phyloP scores from a whole-genome alignment of 108 stramenopile species.

The Cafeteria roenbergensis region DNA sequence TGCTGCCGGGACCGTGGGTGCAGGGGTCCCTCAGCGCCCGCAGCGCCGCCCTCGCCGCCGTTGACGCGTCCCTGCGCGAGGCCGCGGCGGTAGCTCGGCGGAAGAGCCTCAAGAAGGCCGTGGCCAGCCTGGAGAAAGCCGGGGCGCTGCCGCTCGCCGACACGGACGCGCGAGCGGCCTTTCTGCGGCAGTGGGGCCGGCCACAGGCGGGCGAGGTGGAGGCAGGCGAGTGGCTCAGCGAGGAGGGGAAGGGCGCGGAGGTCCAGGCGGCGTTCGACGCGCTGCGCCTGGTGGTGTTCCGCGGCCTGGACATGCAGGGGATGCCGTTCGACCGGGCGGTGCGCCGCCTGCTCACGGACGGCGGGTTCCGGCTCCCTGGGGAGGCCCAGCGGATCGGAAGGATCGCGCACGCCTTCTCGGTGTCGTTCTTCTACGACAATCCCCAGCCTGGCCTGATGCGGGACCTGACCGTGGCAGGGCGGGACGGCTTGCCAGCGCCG shows the following conservation, averaged over 20 bases:
- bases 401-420: conserved; percentile 67
- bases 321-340: conserved; percentile 40
- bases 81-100: too few species aligned
- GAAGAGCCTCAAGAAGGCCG: too few species aligned
- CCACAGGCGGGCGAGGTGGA: neutral
- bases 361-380: conserved; percentile 82
- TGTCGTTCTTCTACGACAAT: conserved; percentile 92
- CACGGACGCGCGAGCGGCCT: too few species aligned
- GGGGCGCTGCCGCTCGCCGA: too few species aligned
- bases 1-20: too few species aligned
- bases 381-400: conserved; percentile 90
- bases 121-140: too few species aligned
- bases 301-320: conserved; percentile 12
- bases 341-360: conserved; percentile 67
- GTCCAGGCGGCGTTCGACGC: neutral
- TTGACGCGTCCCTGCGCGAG: too few species aligned
- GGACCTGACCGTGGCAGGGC: neutral
- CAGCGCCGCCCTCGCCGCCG: too few species aligned
- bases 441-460: neutral
- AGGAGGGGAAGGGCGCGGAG: neutral
- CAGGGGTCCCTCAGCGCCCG: too few species aligned
- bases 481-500: neutral
- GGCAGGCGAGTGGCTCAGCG: neutral
- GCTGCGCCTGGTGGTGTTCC: neutral
- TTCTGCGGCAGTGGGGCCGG: too few species aligned